Evolutionary conservation across 2,329 filamentous ascomycete species (phyloP).

Genomic region (Onygena corvina): DNA sequence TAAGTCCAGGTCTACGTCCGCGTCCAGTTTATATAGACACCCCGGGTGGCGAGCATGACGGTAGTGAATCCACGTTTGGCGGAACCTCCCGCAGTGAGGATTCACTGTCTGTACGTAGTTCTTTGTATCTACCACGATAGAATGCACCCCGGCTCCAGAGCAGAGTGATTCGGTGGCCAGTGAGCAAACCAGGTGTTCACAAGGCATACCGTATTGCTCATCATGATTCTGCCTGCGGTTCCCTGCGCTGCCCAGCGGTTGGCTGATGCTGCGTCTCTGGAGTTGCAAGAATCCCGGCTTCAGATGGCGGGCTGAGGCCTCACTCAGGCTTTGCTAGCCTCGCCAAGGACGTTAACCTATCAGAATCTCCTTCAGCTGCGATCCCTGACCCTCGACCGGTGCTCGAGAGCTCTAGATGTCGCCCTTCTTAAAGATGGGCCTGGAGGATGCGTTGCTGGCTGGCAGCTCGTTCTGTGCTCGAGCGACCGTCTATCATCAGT

Average conservation of each 20-base stretch:
- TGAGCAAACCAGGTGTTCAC: no score
- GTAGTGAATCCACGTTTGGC: no score
- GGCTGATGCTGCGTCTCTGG: background rate
- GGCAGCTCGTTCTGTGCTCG: background rate
- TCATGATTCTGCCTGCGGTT: background rate
- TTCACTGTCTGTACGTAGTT: no score
- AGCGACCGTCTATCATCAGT: background rate
- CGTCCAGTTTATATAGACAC: no score
- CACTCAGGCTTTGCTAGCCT: background rate
- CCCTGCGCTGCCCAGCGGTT: background rate
- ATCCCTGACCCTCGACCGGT: background rate
- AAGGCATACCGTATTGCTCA: background rate
- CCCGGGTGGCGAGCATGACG: no score
- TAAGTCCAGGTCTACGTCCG: no score
- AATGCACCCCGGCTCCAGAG: no score
- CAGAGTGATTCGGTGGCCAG: no score
- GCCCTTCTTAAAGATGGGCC: background rate
- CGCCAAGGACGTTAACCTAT: background rate
- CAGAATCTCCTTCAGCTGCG: background rate
- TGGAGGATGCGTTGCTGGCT: background rate
- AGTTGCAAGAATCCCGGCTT: background rate
- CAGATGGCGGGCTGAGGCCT: background rate
- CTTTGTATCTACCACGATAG: no score
- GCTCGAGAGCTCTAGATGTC: background rate
- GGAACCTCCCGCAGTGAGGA: no score